Base-by-base conservation (phyloP, 2,329 filamentous ascomycete species). In the Aspergillus persii region DNA sequence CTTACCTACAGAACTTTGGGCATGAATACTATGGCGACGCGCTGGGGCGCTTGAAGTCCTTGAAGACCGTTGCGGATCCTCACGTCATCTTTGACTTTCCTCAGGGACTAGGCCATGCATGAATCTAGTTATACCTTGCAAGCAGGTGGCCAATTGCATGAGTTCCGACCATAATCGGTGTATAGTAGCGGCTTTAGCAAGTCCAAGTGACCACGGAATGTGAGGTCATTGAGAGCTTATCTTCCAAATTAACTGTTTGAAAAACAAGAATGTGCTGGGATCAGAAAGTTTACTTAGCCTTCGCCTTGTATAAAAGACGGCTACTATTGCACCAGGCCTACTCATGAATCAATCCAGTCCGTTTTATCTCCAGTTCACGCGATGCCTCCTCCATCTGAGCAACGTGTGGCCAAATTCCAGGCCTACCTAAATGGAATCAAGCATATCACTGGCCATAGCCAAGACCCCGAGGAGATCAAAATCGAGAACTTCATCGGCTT, bases 401-500 rank as follows among this genome's bases (percentile, higher is more conserved):
- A 4, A 12, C 15, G 15, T n/a, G 36, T 4, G 36, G 12, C 36
- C 36, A 41, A n/a, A 8, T 41, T 41, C 15, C 36, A 7, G 7
- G 4, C 12, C 36, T 11, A 41, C 12, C 18, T 12, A 9, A 15
- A 27, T 3, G 44, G 44, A 2, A 23, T 31, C 7, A 50, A 54
- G n/a, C 54, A 57, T 8, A 36, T 60, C 11, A 60, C 54, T 3
- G 26, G 36, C 2, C 58, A 60, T 36, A 23, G n/a, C 4, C 27
- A 53, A 3, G 46, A 57, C 9, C 26, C 58, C 4, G 48, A n/a
- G 4, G 11, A 39, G 6, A 44, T 59, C 8, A 46, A 39, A 1
- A 61, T 61, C 15, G 53, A 59, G 8, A 61, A 59, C 9, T 61
- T 54, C 23, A 56, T 61, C 18, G 59, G 59, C 12, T 61, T 51